phyloP scores from a whole-genome alignment of 2,329 filamentous ascomycete genomes.

The Cladophialophora chaetospira region DNA sequence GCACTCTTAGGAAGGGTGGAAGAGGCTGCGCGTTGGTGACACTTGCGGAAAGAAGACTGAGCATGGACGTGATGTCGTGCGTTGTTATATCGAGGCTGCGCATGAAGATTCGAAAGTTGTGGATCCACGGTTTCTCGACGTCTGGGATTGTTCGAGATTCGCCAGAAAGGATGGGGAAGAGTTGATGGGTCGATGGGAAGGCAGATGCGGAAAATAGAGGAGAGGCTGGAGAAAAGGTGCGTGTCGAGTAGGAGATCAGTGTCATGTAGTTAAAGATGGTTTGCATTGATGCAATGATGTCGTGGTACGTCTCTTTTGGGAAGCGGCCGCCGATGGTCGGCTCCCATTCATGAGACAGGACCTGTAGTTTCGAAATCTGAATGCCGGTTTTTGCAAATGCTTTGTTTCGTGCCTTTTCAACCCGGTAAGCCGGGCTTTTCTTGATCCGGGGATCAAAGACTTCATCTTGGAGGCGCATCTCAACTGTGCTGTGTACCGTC shows the following conservation, averaged over 20 bases:
- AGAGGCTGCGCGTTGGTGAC: slow-evolving; percentile 4
- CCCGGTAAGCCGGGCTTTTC: slow-evolving; percentile 1
- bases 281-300: no score
- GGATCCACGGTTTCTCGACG: not conserved
- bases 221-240: no score
- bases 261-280: no score
- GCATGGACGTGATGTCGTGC: slow-evolving; percentile 1
- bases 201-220: no score
- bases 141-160: not conserved
- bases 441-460: not conserved
- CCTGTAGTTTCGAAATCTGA: not conserved
- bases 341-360: not conserved
- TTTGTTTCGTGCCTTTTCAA: no score
- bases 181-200: no score
- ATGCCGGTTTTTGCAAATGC: not conserved
- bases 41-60: not conserved
- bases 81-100: not conserved
- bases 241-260: not conserved
- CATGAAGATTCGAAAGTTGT: not conserved
- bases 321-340: slow-evolving; percentile 2
- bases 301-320: not conserved
- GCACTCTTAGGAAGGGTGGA: slow-evolving; percentile 8
- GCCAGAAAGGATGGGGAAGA: not conserved
- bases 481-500: slow-evolving; percentile 1
- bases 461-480: not conserved